These are phyloP conservation scores for Ampelocalamus luodianensis DNA, from an alignment of 176 grass and related monocot species.

Conservation along the genomic window DNA sequence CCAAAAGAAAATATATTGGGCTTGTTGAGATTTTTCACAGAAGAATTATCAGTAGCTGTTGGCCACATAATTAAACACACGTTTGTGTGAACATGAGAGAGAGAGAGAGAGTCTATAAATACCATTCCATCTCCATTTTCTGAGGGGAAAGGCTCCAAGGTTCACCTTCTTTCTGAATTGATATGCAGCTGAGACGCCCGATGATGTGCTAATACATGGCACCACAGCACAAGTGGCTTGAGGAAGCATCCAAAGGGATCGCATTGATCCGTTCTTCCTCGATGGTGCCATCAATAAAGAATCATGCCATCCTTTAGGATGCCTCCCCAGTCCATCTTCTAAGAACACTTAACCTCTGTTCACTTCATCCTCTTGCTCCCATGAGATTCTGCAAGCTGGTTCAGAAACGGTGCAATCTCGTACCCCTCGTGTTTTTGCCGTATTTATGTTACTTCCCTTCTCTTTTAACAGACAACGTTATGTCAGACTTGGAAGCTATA, in stretches of 20 bases:
- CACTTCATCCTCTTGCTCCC: not conserved
- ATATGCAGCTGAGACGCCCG: not conserved
- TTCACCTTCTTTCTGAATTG: not conserved
- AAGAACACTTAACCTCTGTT: not conserved
- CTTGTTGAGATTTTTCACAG: not conserved
- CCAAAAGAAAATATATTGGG: not conserved
- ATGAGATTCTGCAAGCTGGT: slow-evolving; percentile 24
- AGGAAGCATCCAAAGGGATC: slow-evolving; percentile 60
- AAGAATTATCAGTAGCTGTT: not conserved
- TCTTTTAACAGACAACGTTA: not conserved
- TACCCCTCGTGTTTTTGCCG: not conserved
- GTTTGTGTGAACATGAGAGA: not conserved
- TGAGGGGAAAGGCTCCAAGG: not conserved
- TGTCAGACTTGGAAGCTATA: not conserved
- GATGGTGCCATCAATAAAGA: not conserved
- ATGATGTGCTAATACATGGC: not conserved
- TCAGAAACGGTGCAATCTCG: not conserved
- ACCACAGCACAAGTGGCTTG: slow-evolving; percentile 23
- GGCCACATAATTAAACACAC: not conserved
- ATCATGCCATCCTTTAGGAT: slow-evolving; percentile 63
- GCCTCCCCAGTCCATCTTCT: slow-evolving; percentile 30
- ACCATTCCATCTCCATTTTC: slow-evolving; percentile 29
- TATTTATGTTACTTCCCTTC: not conserved
- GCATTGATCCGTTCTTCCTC: slow-evolving; percentile 45
- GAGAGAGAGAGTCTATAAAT: slow-evolving; percentile 12